phyloP scores from a whole-genome alignment of 2,329 filamentous ascomycete species.

The Stromatinia cepivora region DNA sequence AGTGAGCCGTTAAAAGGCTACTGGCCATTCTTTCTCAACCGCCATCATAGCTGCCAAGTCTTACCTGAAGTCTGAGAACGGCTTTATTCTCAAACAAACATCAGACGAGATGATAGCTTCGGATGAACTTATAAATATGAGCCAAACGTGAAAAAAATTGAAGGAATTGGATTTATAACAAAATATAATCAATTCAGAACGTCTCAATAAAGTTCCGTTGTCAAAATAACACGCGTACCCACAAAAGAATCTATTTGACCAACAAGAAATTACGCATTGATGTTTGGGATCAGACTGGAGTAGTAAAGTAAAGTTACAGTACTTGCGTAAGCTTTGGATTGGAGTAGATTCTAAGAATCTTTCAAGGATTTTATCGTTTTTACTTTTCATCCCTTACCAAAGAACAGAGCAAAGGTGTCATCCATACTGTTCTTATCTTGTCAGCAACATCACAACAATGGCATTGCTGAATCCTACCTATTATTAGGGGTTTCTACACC shows the following conservation, averaged over 20 bases:
- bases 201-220: not conserved
- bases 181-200: not conserved
- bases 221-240: not conserved
- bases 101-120: not conserved
- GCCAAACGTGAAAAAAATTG: not conserved
- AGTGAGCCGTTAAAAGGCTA: not conserved
- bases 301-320: not conserved
- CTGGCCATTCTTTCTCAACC: no score
- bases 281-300: slow-evolving; percentile 10
- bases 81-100: slow-evolving; percentile 4
- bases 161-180: slow-evolving; percentile 4
- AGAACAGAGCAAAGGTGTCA: not conserved
- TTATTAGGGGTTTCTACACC: slow-evolving; percentile 10
- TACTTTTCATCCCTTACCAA: not conserved
- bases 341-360: not conserved
- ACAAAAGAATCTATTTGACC: slow-evolving; percentile 6
- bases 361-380: not conserved
- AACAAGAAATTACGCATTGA: slow-evolving; percentile 1
- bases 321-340: not conserved
- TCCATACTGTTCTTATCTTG: not conserved
- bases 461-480: slow-evolving; percentile 6
- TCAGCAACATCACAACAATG: slow-evolving; percentile 1
- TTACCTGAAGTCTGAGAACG: not conserved
- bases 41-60: not conserved
- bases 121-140: not conserved